phyloP scores from a whole-genome alignment of 2,329 filamentous ascomycete genomes.

The Xylariomycetidae sp. region DNA sequence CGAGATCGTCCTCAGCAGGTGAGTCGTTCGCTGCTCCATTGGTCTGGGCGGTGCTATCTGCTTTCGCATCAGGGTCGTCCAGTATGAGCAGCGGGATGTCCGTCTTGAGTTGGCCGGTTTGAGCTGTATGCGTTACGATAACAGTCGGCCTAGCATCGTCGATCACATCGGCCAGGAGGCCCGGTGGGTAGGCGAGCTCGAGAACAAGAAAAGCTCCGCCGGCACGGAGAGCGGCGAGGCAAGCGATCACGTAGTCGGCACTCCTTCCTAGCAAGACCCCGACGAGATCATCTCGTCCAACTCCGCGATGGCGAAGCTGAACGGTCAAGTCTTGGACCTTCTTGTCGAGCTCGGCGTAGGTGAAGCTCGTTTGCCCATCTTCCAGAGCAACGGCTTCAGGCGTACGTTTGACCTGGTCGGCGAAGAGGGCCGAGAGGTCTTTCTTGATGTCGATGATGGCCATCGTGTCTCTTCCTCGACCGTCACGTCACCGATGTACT shows the following conservation, averaged over 20 bases:
- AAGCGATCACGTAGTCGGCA: conserved; percentile 75
- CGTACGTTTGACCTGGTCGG: conserved; percentile 61
- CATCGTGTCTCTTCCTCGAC: conserved; percentile 45
- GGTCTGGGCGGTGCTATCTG: conserved; percentile 16
- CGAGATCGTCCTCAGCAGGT: conserved; percentile 63
- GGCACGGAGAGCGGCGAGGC: conserved; percentile 70
- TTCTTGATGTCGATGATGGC: conserved; percentile 64
- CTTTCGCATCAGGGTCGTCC: conserved; percentile 40
- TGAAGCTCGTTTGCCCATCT: conserved; percentile 62
- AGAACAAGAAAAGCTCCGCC: conserved; percentile 78
- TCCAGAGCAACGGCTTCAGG: conserved; percentile 69
- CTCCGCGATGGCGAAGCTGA: conserved; percentile 61
- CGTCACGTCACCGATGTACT: too few relatives aligned
- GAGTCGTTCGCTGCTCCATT: conserved; percentile 37
- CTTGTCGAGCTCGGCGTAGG: conserved; percentile 67
- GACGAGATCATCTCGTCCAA: conserved; percentile 68
- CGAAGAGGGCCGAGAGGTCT: conserved; percentile 69
- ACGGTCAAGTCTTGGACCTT: conserved; percentile 61
- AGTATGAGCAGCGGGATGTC: conserved; percentile 61
- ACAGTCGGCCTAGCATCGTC: conserved; percentile 70
- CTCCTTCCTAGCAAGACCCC: conserved; percentile 72
- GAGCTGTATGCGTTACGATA: conserved; percentile 62
- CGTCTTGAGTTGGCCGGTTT: conserved; percentile 61
- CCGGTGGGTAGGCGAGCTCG: conserved; percentile 73
- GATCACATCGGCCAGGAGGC: conserved; percentile 69